Base-by-base conservation (phyloP, 106 monocot genomes). In the Gastrodia elata region DNA sequence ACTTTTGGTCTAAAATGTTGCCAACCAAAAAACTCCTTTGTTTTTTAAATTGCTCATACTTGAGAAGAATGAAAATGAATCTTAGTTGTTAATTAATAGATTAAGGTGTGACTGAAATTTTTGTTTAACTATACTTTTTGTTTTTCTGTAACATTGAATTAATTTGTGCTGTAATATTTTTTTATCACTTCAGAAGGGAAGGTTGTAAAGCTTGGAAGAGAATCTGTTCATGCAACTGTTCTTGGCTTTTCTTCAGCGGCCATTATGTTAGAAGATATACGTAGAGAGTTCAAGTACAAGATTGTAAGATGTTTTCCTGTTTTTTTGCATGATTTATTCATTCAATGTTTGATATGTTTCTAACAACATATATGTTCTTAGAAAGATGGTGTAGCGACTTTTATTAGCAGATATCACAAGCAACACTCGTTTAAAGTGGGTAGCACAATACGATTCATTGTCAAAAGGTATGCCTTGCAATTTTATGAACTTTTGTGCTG, bases 231-330 rank as follows among this genome's bases (percentile, higher is more conserved):
- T 83, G 76, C 81, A 6, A 73, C 82, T 36, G 82, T 92, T 33
- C 86, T 92, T 55, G 89, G 92, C 10, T 89, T 88, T 75, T 86
- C 80, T 68, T 89, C 88, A 57, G 92, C 83, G 42, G 78, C 82
- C 39, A 89, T 92, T 58, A 80, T 84, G 84, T 65, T 52, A 35
- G 86, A 84, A 73, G 86, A 92, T 76, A 92, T 92, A 24, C 82
- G 84, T 56, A 43, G 79, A 83, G 84, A 92, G 49, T 89, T 92
- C 26, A 74, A 82, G 64, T 89, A 81, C 74, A 82, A 73, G 74
- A 79, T 70, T 69, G 92, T 92, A 83, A 84, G 92, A 67, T 52
- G 27, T 46, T 74, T 8, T 56, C 56, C 26, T n/a, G 52, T 58
- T 26, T 11, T 44, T 2, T 22, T 75, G 34, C 26, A 8, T 32